phyloP scores from a whole-genome alignment of 768 basidiomycete genomes.

The Russula griseocarnosa region DNA sequence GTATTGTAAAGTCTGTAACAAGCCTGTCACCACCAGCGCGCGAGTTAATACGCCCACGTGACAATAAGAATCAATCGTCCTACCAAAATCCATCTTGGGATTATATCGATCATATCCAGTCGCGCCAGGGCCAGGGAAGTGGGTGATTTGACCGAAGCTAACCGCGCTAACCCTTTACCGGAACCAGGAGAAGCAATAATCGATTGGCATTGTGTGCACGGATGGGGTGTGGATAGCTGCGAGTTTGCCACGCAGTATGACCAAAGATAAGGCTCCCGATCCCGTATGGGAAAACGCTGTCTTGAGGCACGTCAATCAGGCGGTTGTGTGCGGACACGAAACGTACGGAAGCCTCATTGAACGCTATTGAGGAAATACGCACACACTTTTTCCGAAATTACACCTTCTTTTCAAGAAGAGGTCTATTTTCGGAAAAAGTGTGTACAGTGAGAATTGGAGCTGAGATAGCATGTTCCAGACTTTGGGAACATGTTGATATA shows the following conservation, averaged over 20 bases:
- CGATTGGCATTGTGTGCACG: conserved; percentile 5
- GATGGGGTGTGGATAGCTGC: too few relatives aligned
- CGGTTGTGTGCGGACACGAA: conserved; percentile 3
- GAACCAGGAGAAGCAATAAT: conserved; percentile 5
- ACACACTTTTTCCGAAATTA: too few relatives aligned
- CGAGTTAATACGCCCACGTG: conserved; percentile 7
- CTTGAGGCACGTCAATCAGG: conserved; percentile 16
- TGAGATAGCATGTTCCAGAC: too few relatives aligned
- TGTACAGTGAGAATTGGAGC: too few relatives aligned
- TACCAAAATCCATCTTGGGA: not conserved
- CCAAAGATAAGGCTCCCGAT: not conserved
- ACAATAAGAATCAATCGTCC: not conserved
- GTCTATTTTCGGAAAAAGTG: too few relatives aligned
- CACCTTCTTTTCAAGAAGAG: too few relatives aligned
- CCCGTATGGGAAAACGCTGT: not conserved
- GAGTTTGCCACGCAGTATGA: too few relatives aligned
- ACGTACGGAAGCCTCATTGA: conserved; percentile 11
- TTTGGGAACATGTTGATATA: too few relatives aligned
- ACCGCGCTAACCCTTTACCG: conserved; percentile 7
- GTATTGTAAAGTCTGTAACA: not conserved
- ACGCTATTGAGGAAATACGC: conserved; percentile 6
- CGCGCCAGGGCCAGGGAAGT: conserved; percentile 4
- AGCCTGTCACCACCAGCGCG: conserved; percentile 15
- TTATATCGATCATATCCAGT: conserved; percentile 22
- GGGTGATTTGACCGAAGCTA: conserved; percentile 15